Conservation (phyloP, 495 filamentous ascomycete species). For the Hamigera avellanea region DNA sequence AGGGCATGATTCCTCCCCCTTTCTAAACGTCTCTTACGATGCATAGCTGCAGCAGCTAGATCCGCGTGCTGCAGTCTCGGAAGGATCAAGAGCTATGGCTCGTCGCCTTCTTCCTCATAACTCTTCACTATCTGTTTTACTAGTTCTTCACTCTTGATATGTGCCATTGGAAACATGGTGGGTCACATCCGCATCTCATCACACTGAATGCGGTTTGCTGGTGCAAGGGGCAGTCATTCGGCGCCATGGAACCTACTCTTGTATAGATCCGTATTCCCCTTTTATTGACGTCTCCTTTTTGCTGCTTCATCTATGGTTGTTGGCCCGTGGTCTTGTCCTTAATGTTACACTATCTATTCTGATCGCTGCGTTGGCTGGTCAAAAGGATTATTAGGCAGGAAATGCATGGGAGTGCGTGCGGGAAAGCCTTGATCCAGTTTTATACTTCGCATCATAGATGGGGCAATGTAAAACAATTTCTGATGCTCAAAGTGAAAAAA, state of each 20-base stretch:
- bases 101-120: not conserved
- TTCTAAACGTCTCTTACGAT: constrained; percentile 30
- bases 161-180: constrained; percentile 23
- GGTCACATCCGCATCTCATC: constrained; percentile 21
- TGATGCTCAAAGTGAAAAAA: too few relatives aligned
- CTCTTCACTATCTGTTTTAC: constrained; percentile 32
- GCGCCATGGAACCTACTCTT: constrained; percentile 32
- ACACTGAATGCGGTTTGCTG: constrained; percentile 21
- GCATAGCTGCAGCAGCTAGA: constrained; percentile 1
- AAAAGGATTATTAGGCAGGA: constrained; percentile 11
- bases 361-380: constrained; percentile 18
- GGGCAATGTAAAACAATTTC: constrained; percentile 33
- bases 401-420: constrained; percentile 19
- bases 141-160: constrained; percentile 30
- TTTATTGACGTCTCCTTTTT: constrained; percentile 13
- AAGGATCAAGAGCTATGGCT: not conserved
- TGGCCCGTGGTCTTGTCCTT: constrained; percentile 17
- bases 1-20: constrained; percentile 37
- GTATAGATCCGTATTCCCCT: constrained; percentile 35
- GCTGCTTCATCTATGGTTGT: constrained; percentile 20
- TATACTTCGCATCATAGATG: constrained; percentile 33
- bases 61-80: too few relatives aligned
- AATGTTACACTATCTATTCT: constrained; percentile 13
- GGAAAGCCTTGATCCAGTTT: constrained; percentile 11
- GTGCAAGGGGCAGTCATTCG: constrained; percentile 27